Conservation (phyloP, 768 basidiomycete species). For the Tephrocybe sp. region DNA sequence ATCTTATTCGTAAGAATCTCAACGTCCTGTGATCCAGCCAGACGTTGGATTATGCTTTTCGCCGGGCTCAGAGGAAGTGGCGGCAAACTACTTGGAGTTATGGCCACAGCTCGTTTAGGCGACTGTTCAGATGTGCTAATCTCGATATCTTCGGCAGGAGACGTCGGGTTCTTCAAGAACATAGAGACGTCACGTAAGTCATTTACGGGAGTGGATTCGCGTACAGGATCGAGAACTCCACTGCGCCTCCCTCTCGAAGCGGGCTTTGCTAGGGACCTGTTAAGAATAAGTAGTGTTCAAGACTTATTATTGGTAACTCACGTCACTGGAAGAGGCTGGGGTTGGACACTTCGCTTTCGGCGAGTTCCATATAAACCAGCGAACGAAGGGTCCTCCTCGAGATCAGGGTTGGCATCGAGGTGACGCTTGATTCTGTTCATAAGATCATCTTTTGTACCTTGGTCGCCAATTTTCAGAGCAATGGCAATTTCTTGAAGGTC, state of each 20-base stretch:
- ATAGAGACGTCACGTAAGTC: constrained; percentile 51
- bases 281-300: neutral
- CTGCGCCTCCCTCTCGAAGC: constrained; percentile 21
- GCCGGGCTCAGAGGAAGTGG: constrained; percentile 18
- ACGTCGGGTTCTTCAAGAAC: constrained; percentile 45
- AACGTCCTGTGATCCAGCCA: constrained; percentile 27
- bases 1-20: constrained; percentile 29
- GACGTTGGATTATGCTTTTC: constrained; percentile 35
- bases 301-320: neutral
- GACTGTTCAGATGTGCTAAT: constrained; percentile 21
- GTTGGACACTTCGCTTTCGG: constrained; percentile 42
- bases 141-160: constrained; percentile 26
- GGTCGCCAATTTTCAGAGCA: constrained; percentile 48
- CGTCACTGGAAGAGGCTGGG: constrained; percentile 18
- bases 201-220: constrained; percentile 46
- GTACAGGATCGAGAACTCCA: constrained; percentile 35
- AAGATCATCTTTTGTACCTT: constrained; percentile 64
- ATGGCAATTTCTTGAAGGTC: constrained; percentile 62
- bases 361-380: constrained; percentile 47
- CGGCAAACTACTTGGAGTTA: constrained; percentile 24
- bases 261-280: constrained; percentile 11
- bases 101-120: constrained; percentile 17
- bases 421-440: constrained; percentile 60
- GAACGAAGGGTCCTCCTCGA: constrained; percentile 59
- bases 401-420: constrained; percentile 51